Conservation (phyloP, 2,329 filamentous ascomycete species). For the Sphaceloma murrayae region DNA sequence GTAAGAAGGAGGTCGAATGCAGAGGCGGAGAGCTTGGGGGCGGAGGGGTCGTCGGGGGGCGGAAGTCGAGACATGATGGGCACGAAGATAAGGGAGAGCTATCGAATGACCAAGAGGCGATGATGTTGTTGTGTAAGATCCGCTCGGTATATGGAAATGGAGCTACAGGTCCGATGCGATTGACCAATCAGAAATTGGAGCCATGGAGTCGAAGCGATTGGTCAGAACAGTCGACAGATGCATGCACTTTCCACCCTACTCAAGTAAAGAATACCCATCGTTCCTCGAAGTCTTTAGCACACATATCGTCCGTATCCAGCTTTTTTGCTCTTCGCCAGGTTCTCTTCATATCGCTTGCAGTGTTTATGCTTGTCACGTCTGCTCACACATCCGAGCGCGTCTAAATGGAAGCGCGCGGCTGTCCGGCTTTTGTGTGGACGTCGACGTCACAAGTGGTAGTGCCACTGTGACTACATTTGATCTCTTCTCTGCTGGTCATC, state of each 20-base stretch:
- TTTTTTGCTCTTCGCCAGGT: not conserved
- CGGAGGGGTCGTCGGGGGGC: slow-evolving; percentile 2
- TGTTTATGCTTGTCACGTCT: not conserved
- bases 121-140: not conserved
- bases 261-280: too few species aligned
- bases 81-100: not conserved
- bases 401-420: too few species aligned
- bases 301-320: not conserved
- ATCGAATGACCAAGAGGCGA: not conserved
- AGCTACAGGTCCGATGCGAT: not conserved
- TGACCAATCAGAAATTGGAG: slow-evolving; percentile 1
- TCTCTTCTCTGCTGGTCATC: too few species aligned
- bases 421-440: too few species aligned
- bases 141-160: too few species aligned
- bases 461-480: too few species aligned
- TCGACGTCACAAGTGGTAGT: too few species aligned
- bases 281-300: too few species aligned
- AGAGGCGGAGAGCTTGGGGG: slow-evolving; percentile 55
- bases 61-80: slow-evolving; percentile 12
- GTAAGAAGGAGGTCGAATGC: slow-evolving; percentile 92
- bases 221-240: too few species aligned
- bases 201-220: not conserved
- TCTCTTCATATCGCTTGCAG: not conserved
- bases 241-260: too few species aligned
- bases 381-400: too few species aligned